Evolutionary conservation across 2,329 filamentous ascomycete species (phyloP).

Genomic region (Microdochium bolleyi): DNA sequence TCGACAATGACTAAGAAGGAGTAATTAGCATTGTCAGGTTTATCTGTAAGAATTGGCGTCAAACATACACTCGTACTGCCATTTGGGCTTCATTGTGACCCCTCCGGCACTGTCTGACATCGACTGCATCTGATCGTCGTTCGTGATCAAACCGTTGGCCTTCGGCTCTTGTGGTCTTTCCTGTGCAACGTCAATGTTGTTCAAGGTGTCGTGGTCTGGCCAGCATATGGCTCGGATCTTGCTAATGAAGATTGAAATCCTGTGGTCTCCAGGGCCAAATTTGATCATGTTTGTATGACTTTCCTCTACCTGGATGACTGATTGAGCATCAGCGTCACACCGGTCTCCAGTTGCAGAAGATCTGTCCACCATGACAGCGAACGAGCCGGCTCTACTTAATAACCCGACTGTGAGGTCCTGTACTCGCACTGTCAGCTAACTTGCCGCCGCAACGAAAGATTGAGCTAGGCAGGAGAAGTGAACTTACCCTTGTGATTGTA

Average conservation of each 20-base stretch:
- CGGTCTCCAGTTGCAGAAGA: conserved; percentile 12
- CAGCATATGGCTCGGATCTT: conserved; percentile 1
- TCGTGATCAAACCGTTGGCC: background rate
- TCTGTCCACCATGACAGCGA: conserved; percentile 9
- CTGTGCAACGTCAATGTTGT: background rate
- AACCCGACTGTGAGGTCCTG: conserved; percentile 5
- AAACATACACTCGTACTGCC: background rate
- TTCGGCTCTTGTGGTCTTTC: background rate
- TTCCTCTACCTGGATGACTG: conserved; percentile 11
- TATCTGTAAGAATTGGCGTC: too few relatives aligned
- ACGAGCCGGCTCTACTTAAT: conserved; percentile 6
- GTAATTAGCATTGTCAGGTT: background rate
- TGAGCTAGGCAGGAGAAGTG: background rate
- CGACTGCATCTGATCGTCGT: background rate
- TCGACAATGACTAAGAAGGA: conserved; percentile 3
- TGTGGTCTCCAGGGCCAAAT: conserved; percentile 5
- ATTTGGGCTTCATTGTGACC: too few relatives aligned
- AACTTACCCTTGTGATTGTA: conserved; percentile 9
- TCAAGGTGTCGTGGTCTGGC: background rate
- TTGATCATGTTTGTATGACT: conserved; percentile 15
- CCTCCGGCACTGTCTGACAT: background rate
- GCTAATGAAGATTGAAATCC: conserved; percentile 1
- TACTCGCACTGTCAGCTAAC: background rate
- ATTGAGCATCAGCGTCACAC: conserved; percentile 1
- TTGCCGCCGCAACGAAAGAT: background rate